Evolutionary conservation across 108 stramenopile species (phyloP).

Genomic region (Cyclotella cryptica): DNA sequence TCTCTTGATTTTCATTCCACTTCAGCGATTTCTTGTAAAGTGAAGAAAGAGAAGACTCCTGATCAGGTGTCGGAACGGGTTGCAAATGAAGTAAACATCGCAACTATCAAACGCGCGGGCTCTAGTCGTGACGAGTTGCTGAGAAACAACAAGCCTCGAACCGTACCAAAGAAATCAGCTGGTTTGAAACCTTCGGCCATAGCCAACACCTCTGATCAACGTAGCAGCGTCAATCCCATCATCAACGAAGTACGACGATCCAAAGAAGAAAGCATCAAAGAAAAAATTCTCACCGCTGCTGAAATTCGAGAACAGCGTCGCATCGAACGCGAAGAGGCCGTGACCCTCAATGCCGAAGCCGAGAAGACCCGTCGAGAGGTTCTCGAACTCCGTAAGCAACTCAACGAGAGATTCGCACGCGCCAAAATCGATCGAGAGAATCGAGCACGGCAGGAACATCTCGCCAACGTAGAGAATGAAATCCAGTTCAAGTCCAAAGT

Average conservation of each 20-base stretch:
- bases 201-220: not conserved
- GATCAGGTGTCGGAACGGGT: not conserved
- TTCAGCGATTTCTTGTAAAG: constrained; percentile 8
- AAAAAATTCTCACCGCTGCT: constrained; percentile 36
- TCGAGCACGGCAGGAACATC: constrained; percentile 38
- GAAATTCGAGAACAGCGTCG: constrained; percentile 69
- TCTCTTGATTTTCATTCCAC: constrained; percentile 31
- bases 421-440: constrained; percentile 59
- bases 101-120: not conserved
- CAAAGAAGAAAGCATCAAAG: constrained; percentile 36
- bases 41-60: constrained; percentile 11
- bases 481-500: constrained; percentile 77
- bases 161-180: not conserved
- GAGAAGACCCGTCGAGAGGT: constrained; percentile 67
- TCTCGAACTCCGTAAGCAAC: constrained; percentile 61
- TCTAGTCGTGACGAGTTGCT: not conserved
- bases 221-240: constrained; percentile 35
- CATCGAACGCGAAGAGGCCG: constrained; percentile 62
- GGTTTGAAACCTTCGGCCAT: constrained; percentile 3
- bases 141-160: not conserved
- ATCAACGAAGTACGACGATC: constrained; percentile 39
- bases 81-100: not conserved
- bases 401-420: constrained; percentile 66
- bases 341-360: constrained; percentile 59
- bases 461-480: constrained; percentile 69